These are phyloP conservation scores for Avena atlantica DNA, from an alignment of 176 grass and related monocot genomes.

Conservation along the genomic window DNA sequence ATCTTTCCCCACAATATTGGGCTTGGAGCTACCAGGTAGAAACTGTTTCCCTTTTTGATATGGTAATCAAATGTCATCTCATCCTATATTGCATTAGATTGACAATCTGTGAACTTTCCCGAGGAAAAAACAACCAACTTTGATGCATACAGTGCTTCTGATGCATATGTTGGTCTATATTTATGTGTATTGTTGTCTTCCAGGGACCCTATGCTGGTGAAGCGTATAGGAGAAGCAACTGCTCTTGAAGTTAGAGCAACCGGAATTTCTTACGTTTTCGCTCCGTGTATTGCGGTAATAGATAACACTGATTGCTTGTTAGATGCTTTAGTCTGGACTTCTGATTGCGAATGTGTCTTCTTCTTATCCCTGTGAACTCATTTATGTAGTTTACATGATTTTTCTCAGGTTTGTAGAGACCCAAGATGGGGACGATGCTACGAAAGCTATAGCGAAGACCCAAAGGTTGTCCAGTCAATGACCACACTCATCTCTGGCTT, in stretches of 20 bases:
- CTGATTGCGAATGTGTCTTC: background rate
- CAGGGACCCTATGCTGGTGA: slow-evolving; percentile 69
- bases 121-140: background rate
- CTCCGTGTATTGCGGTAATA: slow-evolving; percentile 74
- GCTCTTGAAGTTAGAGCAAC: slow-evolving; percentile 88
- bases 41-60: background rate
- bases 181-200: slow-evolving; percentile 5
- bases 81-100: background rate
- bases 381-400: background rate
- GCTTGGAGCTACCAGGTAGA: slow-evolving; percentile 78
- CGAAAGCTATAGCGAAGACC: slow-evolving; percentile 80
- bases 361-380: slow-evolving; percentile 7
- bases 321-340: background rate
- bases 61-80: background rate
- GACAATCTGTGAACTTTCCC: background rate
- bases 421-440: slow-evolving; percentile 92
- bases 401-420: slow-evolving; percentile 78
- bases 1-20: slow-evolving; percentile 83
- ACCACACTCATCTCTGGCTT: slow-evolving; percentile 71
- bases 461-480: slow-evolving; percentile 66
- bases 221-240: slow-evolving; percentile 74
- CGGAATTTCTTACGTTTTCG: slow-evolving; percentile 76
- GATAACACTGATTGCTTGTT: background rate
- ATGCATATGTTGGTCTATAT: background rate
- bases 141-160: background rate